phyloP scores from a whole-genome alignment of 2,329 filamentous ascomycete genomes.

The Cytospora paraplurivora region DNA sequence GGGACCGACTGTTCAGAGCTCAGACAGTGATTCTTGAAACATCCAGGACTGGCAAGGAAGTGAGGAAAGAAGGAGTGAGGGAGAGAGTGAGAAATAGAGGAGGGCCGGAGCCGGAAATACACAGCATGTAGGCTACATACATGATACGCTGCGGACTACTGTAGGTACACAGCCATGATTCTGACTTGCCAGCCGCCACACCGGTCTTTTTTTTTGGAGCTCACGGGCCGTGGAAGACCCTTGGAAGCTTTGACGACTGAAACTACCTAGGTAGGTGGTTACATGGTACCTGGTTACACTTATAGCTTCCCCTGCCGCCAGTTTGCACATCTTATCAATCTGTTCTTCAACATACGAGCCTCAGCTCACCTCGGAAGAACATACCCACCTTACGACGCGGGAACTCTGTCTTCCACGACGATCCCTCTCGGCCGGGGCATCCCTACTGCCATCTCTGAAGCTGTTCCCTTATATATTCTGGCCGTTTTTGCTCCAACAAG shows the following conservation, averaged over 20 bases:
- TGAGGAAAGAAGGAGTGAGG: neutral
- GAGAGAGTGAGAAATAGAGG: neutral
- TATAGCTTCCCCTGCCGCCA: neutral
- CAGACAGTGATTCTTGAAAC: neutral
- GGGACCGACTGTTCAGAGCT: neutral
- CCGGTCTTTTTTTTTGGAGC: neutral
- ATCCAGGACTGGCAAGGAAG: neutral
- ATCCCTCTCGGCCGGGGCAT: constrained; percentile 2
- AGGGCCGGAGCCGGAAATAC: neutral
- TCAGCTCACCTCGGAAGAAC: constrained; percentile 10
- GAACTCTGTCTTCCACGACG: constrained; percentile 21
- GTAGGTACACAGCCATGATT: neutral
- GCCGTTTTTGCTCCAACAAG: neutral
- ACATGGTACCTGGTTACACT: neutral
- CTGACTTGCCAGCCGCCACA: neutral
- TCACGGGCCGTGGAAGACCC: neutral
- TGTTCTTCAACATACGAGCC: constrained; percentile 14
- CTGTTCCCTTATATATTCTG: constrained; percentile 5
- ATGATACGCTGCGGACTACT: neutral
- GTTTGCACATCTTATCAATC: neutral
- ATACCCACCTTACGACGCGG: constrained; percentile 19
- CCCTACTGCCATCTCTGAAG: neutral
- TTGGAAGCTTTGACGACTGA: neutral
- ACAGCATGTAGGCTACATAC: constrained; percentile 1
- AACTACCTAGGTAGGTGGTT: too few relatives aligned